A percentile compares a stretch with the other conserved stretches of the same genome.
Conservation (phyloP, 163 green algal genomes). For the Scenedesmus sp. region DNA sequence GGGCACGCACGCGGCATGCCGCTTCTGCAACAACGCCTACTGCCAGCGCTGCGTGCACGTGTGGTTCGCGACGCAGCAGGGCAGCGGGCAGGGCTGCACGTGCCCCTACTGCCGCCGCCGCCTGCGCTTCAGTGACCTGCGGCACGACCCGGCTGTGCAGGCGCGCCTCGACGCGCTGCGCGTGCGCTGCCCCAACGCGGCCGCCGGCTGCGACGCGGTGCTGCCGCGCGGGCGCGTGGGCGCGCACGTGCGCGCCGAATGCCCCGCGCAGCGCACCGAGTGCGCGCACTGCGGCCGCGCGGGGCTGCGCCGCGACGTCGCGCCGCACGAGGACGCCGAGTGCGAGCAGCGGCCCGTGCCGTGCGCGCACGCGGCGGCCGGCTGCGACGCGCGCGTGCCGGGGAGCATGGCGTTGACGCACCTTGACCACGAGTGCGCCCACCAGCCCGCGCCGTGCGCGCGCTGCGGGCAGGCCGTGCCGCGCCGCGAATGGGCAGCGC, state of each 20-base stretch:
- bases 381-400: conserved; percentile 21
- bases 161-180: conserved; percentile 16
- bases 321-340: background rate
- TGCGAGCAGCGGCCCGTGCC: conserved; percentile 23
- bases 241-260: background rate
- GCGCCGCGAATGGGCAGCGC: conserved; percentile 2
- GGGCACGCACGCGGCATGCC: conserved; percentile 24
- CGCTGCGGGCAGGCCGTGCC: conserved; percentile 6
- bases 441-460: background rate
- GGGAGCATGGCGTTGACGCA: background rate
- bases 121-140: conserved; percentile 30
- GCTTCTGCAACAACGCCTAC: conserved; percentile 27
- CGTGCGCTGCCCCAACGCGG: conserved; percentile 32
- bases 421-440: background rate
- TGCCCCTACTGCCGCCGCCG: conserved; percentile 41
- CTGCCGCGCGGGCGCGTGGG: background rate
- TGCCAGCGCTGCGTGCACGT: conserved; percentile 8
- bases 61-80: conserved; percentile 20
- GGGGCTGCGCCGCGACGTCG: background rate
- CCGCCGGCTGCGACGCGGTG: conserved; percentile 3
- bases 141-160: conserved; percentile 20
- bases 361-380: conserved; percentile 28
- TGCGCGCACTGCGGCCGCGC: conserved; percentile 23
- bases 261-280: background rate
- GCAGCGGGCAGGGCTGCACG: conserved; percentile 22